These are phyloP conservation scores for Paraconiothyrium brasiliense DNA, from an alignment of 2,329 filamentous ascomycete species.

Conservation along the genomic window DNA sequence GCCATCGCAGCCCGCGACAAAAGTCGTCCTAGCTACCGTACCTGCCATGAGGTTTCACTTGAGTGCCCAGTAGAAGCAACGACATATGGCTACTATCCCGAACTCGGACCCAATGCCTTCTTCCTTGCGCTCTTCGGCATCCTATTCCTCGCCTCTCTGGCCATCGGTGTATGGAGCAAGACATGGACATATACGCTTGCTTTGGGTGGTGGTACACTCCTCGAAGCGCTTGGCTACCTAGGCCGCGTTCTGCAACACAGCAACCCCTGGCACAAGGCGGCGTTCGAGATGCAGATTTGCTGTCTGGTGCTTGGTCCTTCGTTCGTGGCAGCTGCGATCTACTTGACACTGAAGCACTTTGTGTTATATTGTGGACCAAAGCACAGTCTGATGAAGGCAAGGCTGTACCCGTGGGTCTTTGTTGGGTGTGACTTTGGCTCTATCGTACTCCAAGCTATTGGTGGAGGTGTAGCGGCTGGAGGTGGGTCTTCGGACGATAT, in stretches of 20 bases:
- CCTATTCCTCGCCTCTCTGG: constrained; percentile 56
- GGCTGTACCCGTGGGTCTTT: constrained; percentile 65
- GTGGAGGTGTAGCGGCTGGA: constrained; percentile 63
- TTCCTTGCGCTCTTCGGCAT: constrained; percentile 62
- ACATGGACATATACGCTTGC: constrained; percentile 64
- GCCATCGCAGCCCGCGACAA: constrained; percentile 10
- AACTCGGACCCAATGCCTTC: constrained; percentile 60
- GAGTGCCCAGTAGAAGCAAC: constrained; percentile 57
- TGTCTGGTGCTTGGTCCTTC: constrained; percentile 65
- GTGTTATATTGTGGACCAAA: constrained; percentile 60
- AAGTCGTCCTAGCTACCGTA: constrained; percentile 9
- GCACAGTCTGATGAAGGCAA: constrained; percentile 30
- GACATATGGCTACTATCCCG: constrained; percentile 63
- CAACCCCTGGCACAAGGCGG: constrained; percentile 59
- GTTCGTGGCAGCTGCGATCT: constrained; percentile 63
- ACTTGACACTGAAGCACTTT: constrained; percentile 64
- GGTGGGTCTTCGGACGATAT: constrained; percentile 46
- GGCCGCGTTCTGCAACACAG: constrained; percentile 62
- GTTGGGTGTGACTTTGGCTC: constrained; percentile 64
- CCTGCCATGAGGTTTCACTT: constrained; percentile 15
- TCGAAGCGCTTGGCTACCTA: constrained; percentile 64
- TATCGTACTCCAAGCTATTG: constrained; percentile 64
- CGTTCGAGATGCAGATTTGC: constrained; percentile 62
- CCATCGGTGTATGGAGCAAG: constrained; percentile 58
- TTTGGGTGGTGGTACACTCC: constrained; percentile 56